Conservation (phyloP, 495 filamentous ascomycete species). For the Annulohypoxylon moriforme region DNA sequence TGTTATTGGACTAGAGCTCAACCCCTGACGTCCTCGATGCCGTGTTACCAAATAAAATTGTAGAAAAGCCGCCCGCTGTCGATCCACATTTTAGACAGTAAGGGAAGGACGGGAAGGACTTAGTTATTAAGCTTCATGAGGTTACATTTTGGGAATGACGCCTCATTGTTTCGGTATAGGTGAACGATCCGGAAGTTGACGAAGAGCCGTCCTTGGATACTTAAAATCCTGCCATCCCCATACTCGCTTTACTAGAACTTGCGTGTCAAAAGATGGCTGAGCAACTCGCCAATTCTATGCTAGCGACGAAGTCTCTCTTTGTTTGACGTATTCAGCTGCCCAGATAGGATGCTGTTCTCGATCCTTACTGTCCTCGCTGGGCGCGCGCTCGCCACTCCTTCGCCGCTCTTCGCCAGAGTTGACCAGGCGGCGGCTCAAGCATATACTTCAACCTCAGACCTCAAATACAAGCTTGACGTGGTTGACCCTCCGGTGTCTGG, state of each 20-base stretch:
- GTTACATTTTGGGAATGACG: slow-evolving; percentile 29
- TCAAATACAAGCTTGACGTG: slow-evolving; percentile 57
- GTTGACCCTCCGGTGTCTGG: slow-evolving; percentile 58
- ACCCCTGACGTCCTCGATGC: slow-evolving; percentile 26
- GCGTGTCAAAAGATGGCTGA: not conserved
- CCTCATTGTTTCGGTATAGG: slow-evolving; percentile 20
- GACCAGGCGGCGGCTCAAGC: slow-evolving; percentile 45
- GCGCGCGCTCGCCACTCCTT: slow-evolving; percentile 33
- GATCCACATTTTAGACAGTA: not conserved
- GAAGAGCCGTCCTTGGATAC: not conserved
- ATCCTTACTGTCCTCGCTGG: slow-evolving; percentile 34
- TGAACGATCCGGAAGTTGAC: slow-evolving; percentile 6
- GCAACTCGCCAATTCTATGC: not conserved
- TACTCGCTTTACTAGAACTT: not conserved
- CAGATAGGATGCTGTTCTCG: slow-evolving; percentile 33
- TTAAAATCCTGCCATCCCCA: slow-evolving; percentile 16
- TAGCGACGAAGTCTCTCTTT: not conserved
- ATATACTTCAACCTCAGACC: slow-evolving; percentile 59
- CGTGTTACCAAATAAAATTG: slow-evolving; percentile 15
- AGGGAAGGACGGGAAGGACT: not conserved
- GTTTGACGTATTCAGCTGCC: not conserved
- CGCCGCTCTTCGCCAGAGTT: slow-evolving; percentile 21
- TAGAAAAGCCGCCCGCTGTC: not conserved
- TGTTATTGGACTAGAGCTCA: slow-evolving; percentile 13
- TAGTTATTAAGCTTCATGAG: not conserved